These are phyloP conservation scores for Barbatosphaeria neglecta DNA, from an alignment of 495 filamentous ascomycete species.

Conservation along the genomic window DNA sequence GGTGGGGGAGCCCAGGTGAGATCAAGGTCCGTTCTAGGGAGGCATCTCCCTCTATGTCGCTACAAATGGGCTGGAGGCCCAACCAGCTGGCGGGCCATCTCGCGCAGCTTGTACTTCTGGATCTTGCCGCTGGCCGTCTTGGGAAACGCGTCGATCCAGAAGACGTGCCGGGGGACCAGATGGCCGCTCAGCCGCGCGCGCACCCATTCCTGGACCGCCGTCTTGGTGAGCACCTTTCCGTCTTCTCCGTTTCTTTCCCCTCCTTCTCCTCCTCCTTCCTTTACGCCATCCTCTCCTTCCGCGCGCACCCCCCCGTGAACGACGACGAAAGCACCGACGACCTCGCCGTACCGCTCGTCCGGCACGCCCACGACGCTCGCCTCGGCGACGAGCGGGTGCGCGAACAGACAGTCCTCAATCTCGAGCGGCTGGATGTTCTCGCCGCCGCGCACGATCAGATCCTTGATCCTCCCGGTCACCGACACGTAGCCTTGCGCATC, in stretches of 20 bases:
- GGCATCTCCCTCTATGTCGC: too few species aligned
- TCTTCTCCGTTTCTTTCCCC: neutral
- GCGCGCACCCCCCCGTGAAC: constrained; percentile 25
- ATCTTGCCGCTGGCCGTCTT: constrained; percentile 97
- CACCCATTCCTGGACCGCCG: constrained; percentile 64
- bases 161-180: constrained; percentile 79
- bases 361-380: constrained; percentile 75
- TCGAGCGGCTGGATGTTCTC: constrained; percentile 97
- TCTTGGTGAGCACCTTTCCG: constrained; percentile 27
- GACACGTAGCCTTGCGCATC: constrained; percentile 57
- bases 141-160: constrained; percentile 70
- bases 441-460: constrained; percentile 81
- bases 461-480: constrained; percentile 64
- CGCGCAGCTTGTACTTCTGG: constrained; percentile 82
- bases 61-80: too few species aligned
- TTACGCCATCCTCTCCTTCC: constrained; percentile 5
- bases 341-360: constrained; percentile 76
- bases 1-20: too few species aligned
- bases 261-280: constrained; percentile 2
- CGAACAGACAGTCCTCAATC: constrained; percentile 81
- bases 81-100: constrained; percentile 27
- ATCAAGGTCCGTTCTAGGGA: too few species aligned
- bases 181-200: constrained; percentile 58
- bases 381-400: constrained; percentile 54
- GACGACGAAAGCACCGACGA: constrained; percentile 74